Evolutionary conservation across 2,329 filamentous ascomycete species (phyloP), one percentile per base, ranked within the genome.

Genomic region (Septoria linicola): DNA sequence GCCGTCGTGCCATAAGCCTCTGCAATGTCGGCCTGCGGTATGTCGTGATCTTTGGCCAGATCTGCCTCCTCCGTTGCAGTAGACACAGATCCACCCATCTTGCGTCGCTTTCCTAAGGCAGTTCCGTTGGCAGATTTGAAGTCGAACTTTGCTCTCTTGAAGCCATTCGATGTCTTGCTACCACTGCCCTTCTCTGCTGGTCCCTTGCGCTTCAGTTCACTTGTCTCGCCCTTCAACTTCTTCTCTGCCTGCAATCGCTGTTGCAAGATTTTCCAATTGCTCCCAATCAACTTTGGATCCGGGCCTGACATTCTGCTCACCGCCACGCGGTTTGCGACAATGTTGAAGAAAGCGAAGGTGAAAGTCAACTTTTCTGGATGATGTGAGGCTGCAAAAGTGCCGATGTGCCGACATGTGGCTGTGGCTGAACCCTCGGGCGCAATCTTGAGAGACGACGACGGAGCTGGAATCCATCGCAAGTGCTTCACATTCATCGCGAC

Each of bases 251-350:
- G 59, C 45, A 70, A 72, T 62, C 78, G 79, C 59, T 80, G 79
- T 72, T 89, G 86, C 48, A 91, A 77, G 72, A 80, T 85, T 72
- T 89, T 89, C 87, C 87, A 91, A 67, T 91, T 91, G 65, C 74
- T 76, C 59, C 73, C 75, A 40, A 76, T 63, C 48, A 68, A 66
- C 19, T 45, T 61, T 42, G 71, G 57, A 57, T 73, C 67, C 61
- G 65, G 43, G 16, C 59, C 59, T 17, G 64, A 56, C 68, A 78
- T 75, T 1, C 25, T 41, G 27, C 30, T 23, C 19, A 21, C 17
- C 3, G 3, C 16, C 13, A 21, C 44, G 32, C 41, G 8, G 7
- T 41, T 25, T 34, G 45, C 45, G 45, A 27, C 27, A 34, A 32
- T 0, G 21, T 1, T 19, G 6, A 1, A 34, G 21, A 23, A 31